Base-by-base conservation (phyloP, 106 monocot species). In the Chionographis japonica region DNA sequence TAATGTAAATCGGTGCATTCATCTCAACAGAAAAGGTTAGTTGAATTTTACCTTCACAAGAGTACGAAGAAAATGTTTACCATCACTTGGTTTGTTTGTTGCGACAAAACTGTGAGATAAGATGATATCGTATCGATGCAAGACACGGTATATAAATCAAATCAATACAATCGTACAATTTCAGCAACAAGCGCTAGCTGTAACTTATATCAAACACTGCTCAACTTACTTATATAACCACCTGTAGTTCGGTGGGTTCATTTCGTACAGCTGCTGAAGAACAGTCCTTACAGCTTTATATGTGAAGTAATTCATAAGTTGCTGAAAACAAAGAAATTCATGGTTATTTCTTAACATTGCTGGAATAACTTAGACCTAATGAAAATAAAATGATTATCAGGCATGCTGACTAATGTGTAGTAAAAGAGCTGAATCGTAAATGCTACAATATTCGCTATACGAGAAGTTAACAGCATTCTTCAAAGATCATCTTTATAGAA, bases 231-330 rank as follows among this genome's bases (percentile, higher is more conserved):
- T 86, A 61, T 92, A 92, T 17, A 95, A 79, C 95, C 95, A 95
- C 61, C 63, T 81, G 65, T 95, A 95, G 60, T 79, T 92, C 17
- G 95, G 91, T 12, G 95, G 95, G 67, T 95, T 95, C 95, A 95
- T 95, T 80, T 95, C 95, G 65, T 95, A 92, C 12, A 95, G 88
- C 78, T 95, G 95, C 57, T 86, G 79, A 72, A 92, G 95, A 71
- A 92, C 95, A 27, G 89, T 86, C 68, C 88, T 86, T 20, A 75
- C 65, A 56, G 91, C 95, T 75, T 95, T 95, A 62, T 89, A 85
- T 65, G 95, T 95, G 58, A 95, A 95, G 58, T 65, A 92, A 76
- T 86, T 95, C 8, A 92, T 78, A 61, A 92, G 75, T 77, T 95
- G 84, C 91, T 95, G 80, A 74, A 79, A 67, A 14, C 5, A 19